phyloP scores from a whole-genome alignment of 1,139 yeast genomes.

The Saccharomyces hybrid region DNA sequence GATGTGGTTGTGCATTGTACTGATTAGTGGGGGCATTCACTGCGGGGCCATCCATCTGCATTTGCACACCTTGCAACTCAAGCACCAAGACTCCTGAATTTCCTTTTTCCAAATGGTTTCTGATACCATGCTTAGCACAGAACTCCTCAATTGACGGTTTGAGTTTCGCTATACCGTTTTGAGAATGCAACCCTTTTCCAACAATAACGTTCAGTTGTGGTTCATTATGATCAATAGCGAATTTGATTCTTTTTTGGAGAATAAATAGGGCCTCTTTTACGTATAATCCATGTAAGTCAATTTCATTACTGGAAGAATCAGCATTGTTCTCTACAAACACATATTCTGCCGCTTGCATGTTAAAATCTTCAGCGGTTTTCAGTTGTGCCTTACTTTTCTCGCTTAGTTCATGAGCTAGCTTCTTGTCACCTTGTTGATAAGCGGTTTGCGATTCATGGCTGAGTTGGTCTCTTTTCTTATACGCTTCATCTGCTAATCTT shows the following conservation, averaged over 20 bases:
- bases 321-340: constrained; percentile 85
- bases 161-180: constrained; percentile 73
- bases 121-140: constrained; percentile 58
- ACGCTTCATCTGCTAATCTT: constrained; percentile 60
- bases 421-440: constrained; percentile 64
- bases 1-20: constrained; percentile 4
- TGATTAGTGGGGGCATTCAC: constrained; percentile 13
- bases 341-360: constrained; percentile 80
- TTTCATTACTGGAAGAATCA: constrained; percentile 76
- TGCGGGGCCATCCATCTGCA: constrained; percentile 45
- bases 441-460: constrained; percentile 71
- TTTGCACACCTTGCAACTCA: constrained; percentile 45
- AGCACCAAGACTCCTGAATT: constrained; percentile 78
- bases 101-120: constrained; percentile 53
- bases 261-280: constrained; percentile 83
- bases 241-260: constrained; percentile 64
- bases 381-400: constrained; percentile 56
- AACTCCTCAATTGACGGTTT: constrained; percentile 82
- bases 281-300: constrained; percentile 86
- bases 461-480: constrained; percentile 47
- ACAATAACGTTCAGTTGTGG: constrained; percentile 61
- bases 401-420: constrained; percentile 64
- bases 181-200: constrained; percentile 90
- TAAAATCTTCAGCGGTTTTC: constrained; percentile 48
- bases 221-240: constrained; percentile 56